A percentile compares a stretch with the other conserved stretches of the same genome.
phyloP scores from a whole-genome alignment of 2,329 filamentous ascomycete species.

The Aureobasidium sp. region DNA sequence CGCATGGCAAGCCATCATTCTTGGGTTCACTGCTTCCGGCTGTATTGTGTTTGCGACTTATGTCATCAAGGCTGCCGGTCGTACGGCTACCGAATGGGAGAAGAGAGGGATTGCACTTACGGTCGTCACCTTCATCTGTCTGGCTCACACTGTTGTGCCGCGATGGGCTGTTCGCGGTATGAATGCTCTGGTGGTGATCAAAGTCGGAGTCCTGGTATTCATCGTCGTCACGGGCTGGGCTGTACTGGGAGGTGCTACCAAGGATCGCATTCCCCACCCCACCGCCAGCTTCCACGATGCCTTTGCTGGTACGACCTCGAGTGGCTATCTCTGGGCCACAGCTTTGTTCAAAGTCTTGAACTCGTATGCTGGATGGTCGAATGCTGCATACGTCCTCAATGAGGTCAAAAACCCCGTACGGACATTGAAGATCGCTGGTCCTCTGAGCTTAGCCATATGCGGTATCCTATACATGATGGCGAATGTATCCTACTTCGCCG shows the following conservation, averaged over 20 bases:
- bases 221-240: conserved; percentile 25
- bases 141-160: conserved; percentile 30
- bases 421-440: conserved; percentile 30
- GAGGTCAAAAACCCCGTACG: conserved; percentile 60
- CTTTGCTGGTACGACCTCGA: conserved; percentile 38
- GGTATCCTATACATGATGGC: conserved; percentile 58
- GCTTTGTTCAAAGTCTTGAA: conserved; percentile 60
- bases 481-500: conserved; percentile 55
- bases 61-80: conserved; percentile 11
- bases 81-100: conserved; percentile 8
- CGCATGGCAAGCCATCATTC: conserved; percentile 52
- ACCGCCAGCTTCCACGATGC: background rate
- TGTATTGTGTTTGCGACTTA: conserved; percentile 12
- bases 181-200: background rate
- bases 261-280: background rate
- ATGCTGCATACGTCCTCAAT: conserved; percentile 62
- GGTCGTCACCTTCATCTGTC: conserved; percentile 29
- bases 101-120: conserved; percentile 39
- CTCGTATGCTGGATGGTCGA: conserved; percentile 57
- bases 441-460: conserved; percentile 51
- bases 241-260: conserved; percentile 23
- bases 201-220: background rate
- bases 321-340: conserved; percentile 58
- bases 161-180: conserved; percentile 6
- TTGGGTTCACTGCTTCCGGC: conserved; percentile 47